A percentile compares a stretch with the other conserved stretches of the same genome.
These are phyloP conservation scores for Lippia alba DNA, from an alignment of 305 asterid species.

Conservation along the genomic window DNA sequence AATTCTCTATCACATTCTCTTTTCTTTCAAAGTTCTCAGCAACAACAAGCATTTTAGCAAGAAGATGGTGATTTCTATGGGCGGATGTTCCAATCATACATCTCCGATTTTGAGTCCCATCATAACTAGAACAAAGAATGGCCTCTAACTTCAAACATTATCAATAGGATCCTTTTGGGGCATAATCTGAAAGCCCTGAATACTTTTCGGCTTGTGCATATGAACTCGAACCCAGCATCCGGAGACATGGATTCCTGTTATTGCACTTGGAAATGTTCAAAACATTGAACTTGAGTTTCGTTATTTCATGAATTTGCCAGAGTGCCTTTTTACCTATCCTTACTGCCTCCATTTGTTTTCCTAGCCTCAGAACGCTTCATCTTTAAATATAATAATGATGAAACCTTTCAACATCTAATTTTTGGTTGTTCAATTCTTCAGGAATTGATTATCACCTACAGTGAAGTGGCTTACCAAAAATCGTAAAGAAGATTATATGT, in stretches of 20 bases:
- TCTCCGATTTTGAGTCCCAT: no score
- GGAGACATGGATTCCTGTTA: slow-evolving; percentile 18
- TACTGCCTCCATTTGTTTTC: slow-evolving; percentile 6
- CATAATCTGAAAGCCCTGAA: background rate
- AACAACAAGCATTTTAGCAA: slow-evolving; percentile 12
- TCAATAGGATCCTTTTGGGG: background rate
- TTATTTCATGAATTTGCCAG: background rate
- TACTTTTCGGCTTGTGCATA: background rate
- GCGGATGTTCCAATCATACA: no score
- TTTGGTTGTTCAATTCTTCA: slow-evolving; percentile 10
- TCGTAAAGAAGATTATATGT: no score
- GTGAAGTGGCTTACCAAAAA: no score
- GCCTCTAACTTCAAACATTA: no score
- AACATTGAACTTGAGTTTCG: background rate
- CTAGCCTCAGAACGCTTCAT: slow-evolving; percentile 25
- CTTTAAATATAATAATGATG: background rate
- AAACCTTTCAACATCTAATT: slow-evolving; percentile 6
- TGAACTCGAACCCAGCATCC: background rate
- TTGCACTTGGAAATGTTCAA: background rate
- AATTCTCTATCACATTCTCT: no score
- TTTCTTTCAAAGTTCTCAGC: slow-evolving; percentile 21
- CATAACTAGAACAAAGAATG: no score
- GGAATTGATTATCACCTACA: no score
- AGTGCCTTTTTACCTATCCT: slow-evolving; percentile 20
- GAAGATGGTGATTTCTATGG: slow-evolving; percentile 29